These are phyloP conservation scores for Daucus carota DNA, from an alignment of 129 eudicot species.

Conservation along the genomic window DNA sequence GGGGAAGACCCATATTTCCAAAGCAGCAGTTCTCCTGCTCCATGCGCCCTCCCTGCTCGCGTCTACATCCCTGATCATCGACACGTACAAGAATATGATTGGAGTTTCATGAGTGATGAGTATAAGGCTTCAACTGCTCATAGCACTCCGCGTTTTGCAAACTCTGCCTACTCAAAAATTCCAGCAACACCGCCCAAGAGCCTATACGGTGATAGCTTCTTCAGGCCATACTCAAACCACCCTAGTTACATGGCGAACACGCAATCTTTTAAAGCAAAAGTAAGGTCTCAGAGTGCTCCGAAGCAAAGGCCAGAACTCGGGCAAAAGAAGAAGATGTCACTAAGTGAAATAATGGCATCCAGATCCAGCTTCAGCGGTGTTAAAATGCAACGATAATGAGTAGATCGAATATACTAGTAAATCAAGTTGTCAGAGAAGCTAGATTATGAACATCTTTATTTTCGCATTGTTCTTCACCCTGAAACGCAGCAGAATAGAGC, in stretches of 20 bases:
- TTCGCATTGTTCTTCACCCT: slow-evolving; percentile 3
- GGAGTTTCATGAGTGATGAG: slow-evolving; percentile 49
- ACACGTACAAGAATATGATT: slow-evolving; percentile 46
- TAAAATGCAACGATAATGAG: slow-evolving; percentile 64
- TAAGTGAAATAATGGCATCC: slow-evolving; percentile 72
- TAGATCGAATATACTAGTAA: slow-evolving; percentile 11
- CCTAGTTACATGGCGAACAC: slow-evolving; percentile 88
- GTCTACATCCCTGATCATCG: slow-evolving; percentile 51
- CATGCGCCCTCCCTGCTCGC: slow-evolving; percentile 44
- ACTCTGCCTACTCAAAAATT: slow-evolving; percentile 34
- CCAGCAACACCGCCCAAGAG: slow-evolving; percentile 77
- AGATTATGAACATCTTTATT: slow-evolving; percentile 23
- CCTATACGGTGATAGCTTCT: slow-evolving; percentile 66
- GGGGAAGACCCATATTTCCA: slow-evolving; percentile 47
- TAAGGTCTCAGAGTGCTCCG: slow-evolving; percentile 88
- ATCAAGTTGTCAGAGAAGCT: slow-evolving; percentile 25
- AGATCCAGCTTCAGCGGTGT: slow-evolving; percentile 80
- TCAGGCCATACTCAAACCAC: slow-evolving; percentile 52
- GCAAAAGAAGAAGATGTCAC: slow-evolving; percentile 57
- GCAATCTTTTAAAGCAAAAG: slow-evolving; percentile 72
- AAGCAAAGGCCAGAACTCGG: slow-evolving; percentile 74
- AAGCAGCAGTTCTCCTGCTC: slow-evolving; percentile 48
- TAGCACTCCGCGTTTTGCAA: slow-evolving; percentile 62
- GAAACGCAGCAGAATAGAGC: slow-evolving; percentile 15
- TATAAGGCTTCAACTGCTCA: slow-evolving; percentile 56